phyloP scores from a whole-genome alignment of 768 basidiomycete genomes.

The Suillus luteus region DNA sequence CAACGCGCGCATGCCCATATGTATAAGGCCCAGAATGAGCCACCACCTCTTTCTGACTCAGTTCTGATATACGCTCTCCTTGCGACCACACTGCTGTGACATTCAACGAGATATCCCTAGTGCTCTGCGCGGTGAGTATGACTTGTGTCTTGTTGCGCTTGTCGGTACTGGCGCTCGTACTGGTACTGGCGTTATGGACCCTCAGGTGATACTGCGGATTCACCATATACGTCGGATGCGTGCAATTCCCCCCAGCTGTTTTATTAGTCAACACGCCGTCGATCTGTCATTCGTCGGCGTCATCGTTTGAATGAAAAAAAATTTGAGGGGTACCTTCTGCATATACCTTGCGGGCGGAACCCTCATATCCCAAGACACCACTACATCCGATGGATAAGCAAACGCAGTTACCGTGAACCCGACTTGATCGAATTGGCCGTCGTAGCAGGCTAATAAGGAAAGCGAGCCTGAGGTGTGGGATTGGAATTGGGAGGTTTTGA shows the following conservation, averaged over 20 bases:
- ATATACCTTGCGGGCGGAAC: slow-evolving; percentile 41
- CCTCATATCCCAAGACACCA: slow-evolving; percentile 50
- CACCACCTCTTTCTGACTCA: slow-evolving; percentile 67
- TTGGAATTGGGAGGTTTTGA: neutral
- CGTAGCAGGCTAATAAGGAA: slow-evolving; percentile 66
- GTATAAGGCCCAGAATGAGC: slow-evolving; percentile 80
- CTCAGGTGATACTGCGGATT: slow-evolving; percentile 87
- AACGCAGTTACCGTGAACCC: slow-evolving; percentile 72
- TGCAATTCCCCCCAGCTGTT: slow-evolving; percentile 84
- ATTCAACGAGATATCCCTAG: slow-evolving; percentile 73
- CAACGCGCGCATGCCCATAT: slow-evolving; percentile 67
- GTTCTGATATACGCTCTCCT: slow-evolving; percentile 68
- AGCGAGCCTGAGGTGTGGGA: slow-evolving; percentile 36
- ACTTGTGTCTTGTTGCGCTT: slow-evolving; percentile 40
- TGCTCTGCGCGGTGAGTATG: slow-evolving; percentile 51
- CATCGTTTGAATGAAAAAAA: neutral
- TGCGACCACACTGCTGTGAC: slow-evolving; percentile 72
- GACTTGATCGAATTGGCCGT: slow-evolving; percentile 59
- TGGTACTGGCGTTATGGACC: slow-evolving; percentile 42
- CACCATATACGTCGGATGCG: slow-evolving; percentile 77
- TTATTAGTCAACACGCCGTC: slow-evolving; percentile 63
- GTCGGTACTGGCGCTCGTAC: neutral
- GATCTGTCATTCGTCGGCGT: slow-evolving; percentile 42
- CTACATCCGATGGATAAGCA: slow-evolving; percentile 29
- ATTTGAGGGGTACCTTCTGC: slow-evolving; percentile 30